These are phyloP conservation scores for Pseudozyma tsukubaensis DNA, from an alignment of 1,284 basidiomycete genomes.

Conservation along the genomic window DNA sequence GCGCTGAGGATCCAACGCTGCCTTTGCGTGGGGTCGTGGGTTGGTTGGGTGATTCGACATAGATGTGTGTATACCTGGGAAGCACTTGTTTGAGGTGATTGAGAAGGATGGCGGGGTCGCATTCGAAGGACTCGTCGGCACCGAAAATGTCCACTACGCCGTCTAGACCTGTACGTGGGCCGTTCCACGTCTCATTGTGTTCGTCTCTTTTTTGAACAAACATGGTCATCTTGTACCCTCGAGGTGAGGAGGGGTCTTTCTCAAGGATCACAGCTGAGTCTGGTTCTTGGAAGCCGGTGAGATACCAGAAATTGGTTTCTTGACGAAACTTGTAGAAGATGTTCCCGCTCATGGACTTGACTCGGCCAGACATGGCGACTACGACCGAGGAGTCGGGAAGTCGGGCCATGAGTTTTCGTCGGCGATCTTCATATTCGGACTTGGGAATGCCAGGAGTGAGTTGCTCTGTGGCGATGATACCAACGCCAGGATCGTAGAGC, in stretches of 20 bases:
- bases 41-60: constrained; percentile 60
- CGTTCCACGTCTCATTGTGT: constrained; percentile 90
- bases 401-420: constrained; percentile 79
- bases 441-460: constrained; percentile 86
- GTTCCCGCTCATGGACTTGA: constrained; percentile 79
- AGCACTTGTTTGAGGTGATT: constrained; percentile 54
- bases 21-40: constrained; percentile 55
- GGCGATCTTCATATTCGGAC: constrained; percentile 83
- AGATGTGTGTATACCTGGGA: constrained; percentile 57
- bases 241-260: constrained; percentile 69
- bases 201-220: constrained; percentile 82
- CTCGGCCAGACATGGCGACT: constrained; percentile 81
- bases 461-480: constrained; percentile 71
- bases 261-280: constrained; percentile 81
- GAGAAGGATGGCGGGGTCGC: constrained; percentile 57
- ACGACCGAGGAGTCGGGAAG: constrained; percentile 83
- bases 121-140: constrained; percentile 61
- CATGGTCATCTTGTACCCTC: constrained; percentile 88
- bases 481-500: constrained; percentile 34
- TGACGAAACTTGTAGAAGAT: constrained; percentile 82
- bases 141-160: constrained; percentile 64
- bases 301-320: constrained; percentile 67
- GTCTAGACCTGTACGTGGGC: constrained; percentile 73
- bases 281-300: constrained; percentile 86
- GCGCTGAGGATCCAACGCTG: not conserved